Evolutionary conservation across 768 basidiomycete species (phyloP).

Genomic region (Pluteus cervinus): DNA sequence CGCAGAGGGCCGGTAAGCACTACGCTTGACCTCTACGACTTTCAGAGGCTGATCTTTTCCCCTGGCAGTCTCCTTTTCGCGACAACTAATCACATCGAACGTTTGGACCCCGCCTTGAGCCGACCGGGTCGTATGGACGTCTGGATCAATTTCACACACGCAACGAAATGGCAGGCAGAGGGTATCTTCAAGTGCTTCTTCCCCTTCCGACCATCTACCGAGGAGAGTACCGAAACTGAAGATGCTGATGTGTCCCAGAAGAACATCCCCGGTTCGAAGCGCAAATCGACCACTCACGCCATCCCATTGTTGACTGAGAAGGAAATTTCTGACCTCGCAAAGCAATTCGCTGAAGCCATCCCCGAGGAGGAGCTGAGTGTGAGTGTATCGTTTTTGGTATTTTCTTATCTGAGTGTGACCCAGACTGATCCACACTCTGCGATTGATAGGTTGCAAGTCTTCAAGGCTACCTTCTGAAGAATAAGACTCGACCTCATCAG

Average conservation of each 20-base stretch:
- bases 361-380: constrained; percentile 88
- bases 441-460: constrained; percentile 63
- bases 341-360: constrained; percentile 75
- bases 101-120: constrained; percentile 83
- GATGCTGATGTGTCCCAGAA: constrained; percentile 48
- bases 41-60: constrained; percentile 10
- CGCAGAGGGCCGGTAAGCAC: constrained; percentile 74
- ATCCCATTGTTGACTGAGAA: constrained; percentile 69
- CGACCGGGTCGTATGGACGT: constrained; percentile 90
- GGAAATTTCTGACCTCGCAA: constrained; percentile 74
- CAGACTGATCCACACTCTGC: constrained; percentile 1
- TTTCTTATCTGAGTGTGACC: constrained; percentile 1
- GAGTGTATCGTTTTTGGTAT: constrained; percentile 18
- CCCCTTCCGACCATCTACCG: constrained; percentile 51
- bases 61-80: constrained; percentile 71
- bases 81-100: constrained; percentile 91
- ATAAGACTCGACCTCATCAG: constrained; percentile 84
- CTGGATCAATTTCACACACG: constrained; percentile 88
- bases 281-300: constrained; percentile 49
- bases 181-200: constrained; percentile 95
- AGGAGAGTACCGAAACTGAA: constrained; percentile 15
- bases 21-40: constrained; percentile 1
- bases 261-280: constrained; percentile 63
- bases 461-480: constrained; percentile 84
- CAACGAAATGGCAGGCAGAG: constrained; percentile 89